Conservation (phyloP, 2,329 filamentous ascomycete genomes). For the Cadophora malorum region DNA sequence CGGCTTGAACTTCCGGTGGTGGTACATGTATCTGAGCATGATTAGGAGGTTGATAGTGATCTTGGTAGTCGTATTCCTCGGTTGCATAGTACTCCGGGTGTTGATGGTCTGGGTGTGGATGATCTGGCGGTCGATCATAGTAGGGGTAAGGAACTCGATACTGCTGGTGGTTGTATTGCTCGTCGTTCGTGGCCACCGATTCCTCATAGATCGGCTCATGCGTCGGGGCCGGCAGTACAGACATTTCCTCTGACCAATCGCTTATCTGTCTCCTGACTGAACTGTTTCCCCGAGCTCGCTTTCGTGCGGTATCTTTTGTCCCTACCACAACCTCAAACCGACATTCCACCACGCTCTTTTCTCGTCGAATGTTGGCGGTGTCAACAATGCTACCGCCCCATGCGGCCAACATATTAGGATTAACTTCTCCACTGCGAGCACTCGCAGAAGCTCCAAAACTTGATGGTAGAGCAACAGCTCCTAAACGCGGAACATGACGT, state of each 20-base stretch:
- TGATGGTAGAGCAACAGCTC: slow-evolving; percentile 39
- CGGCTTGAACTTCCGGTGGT: slow-evolving; percentile 63
- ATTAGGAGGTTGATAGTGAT: slow-evolving; percentile 37
- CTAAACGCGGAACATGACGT: slow-evolving; percentile 43
- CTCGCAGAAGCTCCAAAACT: slow-evolving; percentile 34
- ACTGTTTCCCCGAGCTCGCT: slow-evolving; percentile 40
- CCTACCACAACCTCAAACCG: slow-evolving; percentile 88
- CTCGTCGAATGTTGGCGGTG: slow-evolving; percentile 82
- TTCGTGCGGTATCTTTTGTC: slow-evolving; percentile 72
- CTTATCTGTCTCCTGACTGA: slow-evolving; percentile 27
- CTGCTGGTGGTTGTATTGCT: slow-evolving; percentile 28
- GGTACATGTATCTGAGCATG: slow-evolving; percentile 59
- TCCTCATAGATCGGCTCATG: slow-evolving; percentile 39
- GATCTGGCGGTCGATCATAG: slow-evolving; percentile 44
- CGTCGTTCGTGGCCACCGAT: slow-evolving; percentile 19
- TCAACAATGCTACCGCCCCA: slow-evolving; percentile 79
- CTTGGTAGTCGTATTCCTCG: slow-evolving; percentile 25
- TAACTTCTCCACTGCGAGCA: slow-evolving; percentile 46
- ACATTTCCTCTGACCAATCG: slow-evolving; percentile 33
- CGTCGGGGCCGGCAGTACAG: slow-evolving; percentile 27
- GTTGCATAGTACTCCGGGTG: slow-evolving; percentile 26
- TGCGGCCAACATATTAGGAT: slow-evolving; percentile 55
- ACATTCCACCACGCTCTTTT: slow-evolving; percentile 90
- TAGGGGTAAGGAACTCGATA: slow-evolving; percentile 45
- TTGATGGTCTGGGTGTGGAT: slow-evolving; percentile 34